These are phyloP conservation scores for Populus tremula DNA, from an alignment of 345 rosid genomes.

Conservation along the genomic window DNA sequence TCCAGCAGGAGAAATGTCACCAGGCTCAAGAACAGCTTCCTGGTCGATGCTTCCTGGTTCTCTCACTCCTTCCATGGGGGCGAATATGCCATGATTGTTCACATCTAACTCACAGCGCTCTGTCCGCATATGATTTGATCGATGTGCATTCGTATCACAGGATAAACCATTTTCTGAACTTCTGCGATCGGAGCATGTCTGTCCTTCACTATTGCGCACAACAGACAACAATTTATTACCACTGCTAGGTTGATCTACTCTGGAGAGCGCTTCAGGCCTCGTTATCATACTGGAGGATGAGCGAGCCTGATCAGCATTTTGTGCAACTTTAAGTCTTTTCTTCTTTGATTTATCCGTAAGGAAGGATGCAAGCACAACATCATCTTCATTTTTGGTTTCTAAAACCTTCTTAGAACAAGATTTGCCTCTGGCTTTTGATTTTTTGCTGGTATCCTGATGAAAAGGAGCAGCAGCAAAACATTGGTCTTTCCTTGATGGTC, in stretches of 20 bases:
- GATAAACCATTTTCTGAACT: background rate
- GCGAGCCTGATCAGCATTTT: constrained; percentile 1
- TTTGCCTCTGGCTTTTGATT: constrained; percentile 2
- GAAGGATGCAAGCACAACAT: constrained; percentile 18
- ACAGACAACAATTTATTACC: background rate
- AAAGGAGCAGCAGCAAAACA: background rate
- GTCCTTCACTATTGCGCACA: background rate
- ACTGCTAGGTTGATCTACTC: background rate
- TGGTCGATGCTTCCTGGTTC: background rate
- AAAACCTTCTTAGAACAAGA: constrained; percentile 7
- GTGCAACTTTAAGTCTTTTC: constrained; percentile 13
- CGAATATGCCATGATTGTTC: background rate
- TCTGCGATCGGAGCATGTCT: background rate
- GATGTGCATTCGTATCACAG: background rate
- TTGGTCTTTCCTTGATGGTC: background rate
- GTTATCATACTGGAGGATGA: background rate
- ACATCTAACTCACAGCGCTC: background rate
- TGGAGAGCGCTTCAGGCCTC: background rate
- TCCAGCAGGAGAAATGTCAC: constrained; percentile 21
- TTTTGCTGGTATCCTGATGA: background rate
- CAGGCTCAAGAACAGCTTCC: constrained; percentile 11
- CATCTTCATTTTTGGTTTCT: constrained; percentile 13
- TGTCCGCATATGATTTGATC: background rate
- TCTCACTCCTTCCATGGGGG: background rate
- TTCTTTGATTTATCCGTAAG: constrained; percentile 19